Evolutionary conservation across 345 rosid species (phyloP), one percentile per base, ranked within the genome.

Genomic region (Salix dunnii): DNA sequence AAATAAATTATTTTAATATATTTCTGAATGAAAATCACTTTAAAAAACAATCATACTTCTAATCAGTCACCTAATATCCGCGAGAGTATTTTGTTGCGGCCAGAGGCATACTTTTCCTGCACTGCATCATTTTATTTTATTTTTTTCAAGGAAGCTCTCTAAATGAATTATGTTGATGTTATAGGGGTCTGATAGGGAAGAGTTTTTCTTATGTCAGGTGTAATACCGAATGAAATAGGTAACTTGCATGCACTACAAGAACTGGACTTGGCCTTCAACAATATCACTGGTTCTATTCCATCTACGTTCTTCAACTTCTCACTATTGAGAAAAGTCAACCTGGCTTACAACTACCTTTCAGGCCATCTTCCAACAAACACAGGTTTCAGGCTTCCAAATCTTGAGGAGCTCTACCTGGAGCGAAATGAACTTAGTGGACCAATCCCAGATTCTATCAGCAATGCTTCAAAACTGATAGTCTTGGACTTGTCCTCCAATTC

Each of bases 311-410:
- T 73, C 68, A 76, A 79, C 21, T 36, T 71, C 48, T 74, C 86
- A 36, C 74, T 76, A 9, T 7, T 78, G 21, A 61, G 6, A 68
- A 5, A 0, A 2, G 31, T 84, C 5, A 13, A 6, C 7, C 14
- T 30, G 0, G 0, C 20, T 2, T 0, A 25, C 10, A 81, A 78
- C 55, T 18, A 16, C 21, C 73, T 84, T 4, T 72, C 73, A 21
- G 87, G 87, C 23, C 12, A 21, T 42, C 79, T 84, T 74, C 80
- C 82, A 13, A 42, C 61, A 21, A 72, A 27, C 65, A 8, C 74
- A 10, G 81, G 79, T 73, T 46, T 73, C 28, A 1, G 16, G 1
- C 76, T 80, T 74, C 77, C 84, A 18, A 77, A 76, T 38, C 76
- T 84, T 6, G 55, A 31, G 67, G 46, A 55, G 60, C 78, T 84